A percentile compares a stretch with the other conserved stretches of the same genome.
These are phyloP conservation scores for Tetrapyrgos nigripes DNA, from an alignment of 1,284 basidiomycete genomes.

Conservation along the genomic window DNA sequence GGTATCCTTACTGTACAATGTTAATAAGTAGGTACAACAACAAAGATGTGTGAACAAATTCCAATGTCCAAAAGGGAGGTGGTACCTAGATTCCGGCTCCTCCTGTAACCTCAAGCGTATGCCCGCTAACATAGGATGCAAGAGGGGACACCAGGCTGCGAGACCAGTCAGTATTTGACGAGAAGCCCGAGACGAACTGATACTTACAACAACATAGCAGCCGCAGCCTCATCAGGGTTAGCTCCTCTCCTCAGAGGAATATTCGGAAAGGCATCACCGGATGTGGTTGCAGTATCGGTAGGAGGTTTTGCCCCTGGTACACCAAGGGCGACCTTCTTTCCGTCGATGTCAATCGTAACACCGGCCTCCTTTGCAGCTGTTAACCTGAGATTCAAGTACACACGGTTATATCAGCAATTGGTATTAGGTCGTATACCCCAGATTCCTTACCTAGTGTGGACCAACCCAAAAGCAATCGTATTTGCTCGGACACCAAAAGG, in stretches of 20 bases:
- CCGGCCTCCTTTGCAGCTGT: slow-evolving; percentile 82
- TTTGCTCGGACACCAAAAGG: slow-evolving; percentile 83
- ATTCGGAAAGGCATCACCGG: slow-evolving; percentile 48
- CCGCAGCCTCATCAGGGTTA: slow-evolving; percentile 79
- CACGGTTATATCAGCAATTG: slow-evolving; percentile 3
- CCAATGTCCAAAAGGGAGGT: background rate
- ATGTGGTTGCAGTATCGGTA: slow-evolving; percentile 31
- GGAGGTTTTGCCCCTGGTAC: slow-evolving; percentile 63
- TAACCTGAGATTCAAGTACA: slow-evolving; percentile 44
- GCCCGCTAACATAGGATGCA: slow-evolving; percentile 82
- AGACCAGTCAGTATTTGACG: slow-evolving; percentile 16
- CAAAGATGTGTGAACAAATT: background rate
- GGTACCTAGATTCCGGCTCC: slow-evolving; percentile 67
- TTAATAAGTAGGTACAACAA: no score
- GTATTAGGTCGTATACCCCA: no score
- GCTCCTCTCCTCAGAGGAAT: slow-evolving; percentile 84
- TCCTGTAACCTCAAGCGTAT: slow-evolving; percentile 84
- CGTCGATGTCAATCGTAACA: slow-evolving; percentile 78
- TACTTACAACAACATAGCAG: slow-evolving; percentile 73
- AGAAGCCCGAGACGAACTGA: slow-evolving; percentile 13
- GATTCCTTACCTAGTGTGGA: slow-evolving; percentile 66
- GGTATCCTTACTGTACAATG: no score
- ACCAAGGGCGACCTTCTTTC: slow-evolving; percentile 84
- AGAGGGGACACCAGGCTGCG: slow-evolving; percentile 75
- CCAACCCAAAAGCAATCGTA: slow-evolving; percentile 79